phyloP scores from a whole-genome alignment of 495 filamentous ascomycete genomes.

The Talaromyces adpressus region DNA sequence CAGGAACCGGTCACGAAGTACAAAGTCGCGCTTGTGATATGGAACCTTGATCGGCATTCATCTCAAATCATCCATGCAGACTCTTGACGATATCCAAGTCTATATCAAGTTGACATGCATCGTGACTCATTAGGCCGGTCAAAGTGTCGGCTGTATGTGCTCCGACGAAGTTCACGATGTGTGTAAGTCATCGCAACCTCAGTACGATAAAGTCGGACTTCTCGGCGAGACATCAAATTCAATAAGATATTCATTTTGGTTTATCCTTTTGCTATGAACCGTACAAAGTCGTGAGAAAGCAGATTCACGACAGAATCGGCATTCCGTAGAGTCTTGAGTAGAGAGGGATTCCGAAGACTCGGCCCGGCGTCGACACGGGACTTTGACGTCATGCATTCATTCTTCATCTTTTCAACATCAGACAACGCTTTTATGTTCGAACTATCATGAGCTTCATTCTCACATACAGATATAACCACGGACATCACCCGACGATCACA shows the following conservation, averaged over 20 bases:
- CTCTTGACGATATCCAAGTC: background rate
- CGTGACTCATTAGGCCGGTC: background rate
- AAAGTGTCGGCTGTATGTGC: background rate
- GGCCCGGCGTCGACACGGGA: background rate
- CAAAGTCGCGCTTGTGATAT: background rate
- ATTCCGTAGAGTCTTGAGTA: background rate
- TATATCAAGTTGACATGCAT: background rate
- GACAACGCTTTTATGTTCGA: background rate
- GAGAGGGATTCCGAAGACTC: background rate
- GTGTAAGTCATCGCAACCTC: background rate
- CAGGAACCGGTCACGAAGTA: background rate
- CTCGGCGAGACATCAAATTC: background rate
- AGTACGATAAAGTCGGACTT: background rate
- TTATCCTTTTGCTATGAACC: too few relatives aligned
- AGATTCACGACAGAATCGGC: background rate
- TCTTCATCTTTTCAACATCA: background rate
- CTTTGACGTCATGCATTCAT: conserved; percentile 2
- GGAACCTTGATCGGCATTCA: background rate
- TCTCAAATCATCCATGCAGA: background rate
- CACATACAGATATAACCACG: background rate
- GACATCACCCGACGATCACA: background rate
- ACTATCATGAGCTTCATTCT: background rate
- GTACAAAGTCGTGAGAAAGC: background rate
- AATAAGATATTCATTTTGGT: background rate
- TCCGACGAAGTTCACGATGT: background rate